Percentiles rank a stretch among this genome's conserved stretches.
These are phyloP conservation scores for Blastobotrys illinoisensis DNA, from an alignment of 1,139 yeast species.

Conservation along the genomic window DNA sequence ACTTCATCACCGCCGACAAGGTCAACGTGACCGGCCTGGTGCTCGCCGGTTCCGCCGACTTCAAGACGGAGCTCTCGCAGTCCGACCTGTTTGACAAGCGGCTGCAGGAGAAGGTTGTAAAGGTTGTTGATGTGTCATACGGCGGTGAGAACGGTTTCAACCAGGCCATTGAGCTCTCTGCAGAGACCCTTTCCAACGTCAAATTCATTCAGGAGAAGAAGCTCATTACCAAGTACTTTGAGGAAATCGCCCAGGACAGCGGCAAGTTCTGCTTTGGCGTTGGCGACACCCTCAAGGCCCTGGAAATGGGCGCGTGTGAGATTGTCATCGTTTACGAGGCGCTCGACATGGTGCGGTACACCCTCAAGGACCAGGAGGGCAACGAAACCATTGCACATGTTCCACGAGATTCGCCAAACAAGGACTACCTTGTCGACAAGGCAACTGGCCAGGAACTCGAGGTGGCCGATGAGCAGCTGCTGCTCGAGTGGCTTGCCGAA, in stretches of 20 bases:
- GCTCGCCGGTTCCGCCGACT: conserved; percentile 98
- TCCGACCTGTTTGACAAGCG: conserved; percentile 91
- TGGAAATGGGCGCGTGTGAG: conserved; percentile 95
- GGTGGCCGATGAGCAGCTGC: conserved; percentile 68
- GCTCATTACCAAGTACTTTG: conserved; percentile 83
- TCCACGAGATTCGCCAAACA: conserved; percentile 46
- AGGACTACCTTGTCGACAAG: conserved; percentile 73
- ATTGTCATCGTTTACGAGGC: conserved; percentile 88
- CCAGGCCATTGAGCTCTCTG: conserved; percentile 96
- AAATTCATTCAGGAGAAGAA: conserved; percentile 98
- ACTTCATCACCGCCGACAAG: conserved; percentile 87
- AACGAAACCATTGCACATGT: conserved; percentile 63
- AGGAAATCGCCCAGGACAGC: conserved; percentile 93
- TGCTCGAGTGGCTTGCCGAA: conserved; percentile 97
- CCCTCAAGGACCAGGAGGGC: conserved; percentile 80
- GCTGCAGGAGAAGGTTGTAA: conserved; percentile 78
- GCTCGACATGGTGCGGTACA: conserved; percentile 76
- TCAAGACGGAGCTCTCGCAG: conserved; percentile 86
- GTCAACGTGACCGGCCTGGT: conserved; percentile 91
- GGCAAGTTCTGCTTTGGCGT: conserved; percentile 98
- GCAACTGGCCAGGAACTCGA: conserved; percentile 89
- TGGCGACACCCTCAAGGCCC: conserved; percentile 90
- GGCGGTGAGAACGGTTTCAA: conserved; percentile 99
- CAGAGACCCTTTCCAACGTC: conserved; percentile 93
- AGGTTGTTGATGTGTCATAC: conserved; percentile 92